Conservation (phyloP, 306 rosid species). For the Nissolia schottii region DNA sequence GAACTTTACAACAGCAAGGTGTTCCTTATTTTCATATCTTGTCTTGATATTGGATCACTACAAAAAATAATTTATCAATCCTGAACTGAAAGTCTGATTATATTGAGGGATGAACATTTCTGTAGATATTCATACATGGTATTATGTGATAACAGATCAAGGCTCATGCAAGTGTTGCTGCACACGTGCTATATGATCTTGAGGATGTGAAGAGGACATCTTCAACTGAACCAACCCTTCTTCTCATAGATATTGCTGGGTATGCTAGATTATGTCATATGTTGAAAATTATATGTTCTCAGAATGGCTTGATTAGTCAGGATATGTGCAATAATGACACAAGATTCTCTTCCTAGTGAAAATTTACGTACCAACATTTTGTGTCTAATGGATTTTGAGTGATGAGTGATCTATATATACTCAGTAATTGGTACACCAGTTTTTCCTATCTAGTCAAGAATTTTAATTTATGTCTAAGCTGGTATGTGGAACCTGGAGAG, state of each 20-base stretch:
- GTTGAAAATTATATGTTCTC: slow-evolving; percentile 14
- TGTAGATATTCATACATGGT: slow-evolving; percentile 1
- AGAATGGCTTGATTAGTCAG: slow-evolving; percentile 7
- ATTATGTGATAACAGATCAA: slow-evolving; percentile 50
- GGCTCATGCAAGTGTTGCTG: slow-evolving; percentile 93
- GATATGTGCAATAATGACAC: not conserved
- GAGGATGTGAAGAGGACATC: slow-evolving; percentile 74
- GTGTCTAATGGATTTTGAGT: slow-evolving; percentile 13
- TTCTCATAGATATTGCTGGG: slow-evolving; percentile 94
- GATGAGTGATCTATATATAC: no score
- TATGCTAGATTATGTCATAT: slow-evolving; percentile 38
- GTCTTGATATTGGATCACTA: slow-evolving; percentile 19
- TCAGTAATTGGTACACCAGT: not conserved
- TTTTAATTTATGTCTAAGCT: not conserved
- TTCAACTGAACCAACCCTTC: slow-evolving; percentile 85
- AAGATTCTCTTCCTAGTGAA: not conserved
- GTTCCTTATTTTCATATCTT: slow-evolving; percentile 32
- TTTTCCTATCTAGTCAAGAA: slow-evolving; percentile 5
- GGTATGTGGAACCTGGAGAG: not conserved
- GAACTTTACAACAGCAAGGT: slow-evolving; percentile 98
- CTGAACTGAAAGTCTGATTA: slow-evolving; percentile 18
- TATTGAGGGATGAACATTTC: not conserved
- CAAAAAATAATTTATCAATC: slow-evolving; percentile 4
- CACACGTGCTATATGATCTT: slow-evolving; percentile 71
- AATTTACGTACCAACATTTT: not conserved